A percentile compares a stretch with the other conserved stretches of the same genome.
phyloP scores from a whole-genome alignment of 495 filamentous ascomycete species.

The Talaromyces liani region DNA sequence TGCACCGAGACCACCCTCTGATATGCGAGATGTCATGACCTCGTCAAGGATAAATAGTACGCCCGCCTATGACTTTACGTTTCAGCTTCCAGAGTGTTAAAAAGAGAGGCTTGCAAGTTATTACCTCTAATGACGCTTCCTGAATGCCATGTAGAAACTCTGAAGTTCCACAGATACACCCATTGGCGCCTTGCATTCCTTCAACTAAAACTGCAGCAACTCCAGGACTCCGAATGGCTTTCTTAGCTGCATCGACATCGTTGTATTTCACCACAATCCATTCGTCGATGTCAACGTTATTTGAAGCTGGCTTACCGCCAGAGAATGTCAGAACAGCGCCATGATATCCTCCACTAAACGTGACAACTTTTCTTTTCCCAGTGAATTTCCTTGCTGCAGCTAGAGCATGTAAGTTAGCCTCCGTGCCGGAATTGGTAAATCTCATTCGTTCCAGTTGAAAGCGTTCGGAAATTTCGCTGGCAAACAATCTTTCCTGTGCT shows the following conservation, averaged over 20 bases:
- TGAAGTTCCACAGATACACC: constrained; percentile 31
- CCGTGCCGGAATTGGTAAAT: constrained; percentile 47
- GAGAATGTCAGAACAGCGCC: constrained; percentile 25
- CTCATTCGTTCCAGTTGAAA: constrained; percentile 39
- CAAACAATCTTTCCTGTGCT: constrained; percentile 29
- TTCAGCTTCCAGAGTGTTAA: background rate
- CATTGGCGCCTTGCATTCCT: constrained; percentile 45
- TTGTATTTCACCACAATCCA: constrained; percentile 25
- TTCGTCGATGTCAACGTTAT: background rate
- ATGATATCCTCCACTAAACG: constrained; percentile 48
- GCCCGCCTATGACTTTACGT: background rate
- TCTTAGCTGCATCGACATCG: constrained; percentile 12
- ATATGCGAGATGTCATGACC: background rate
- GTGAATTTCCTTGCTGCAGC: constrained; percentile 34
- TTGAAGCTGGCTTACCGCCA: background rate
- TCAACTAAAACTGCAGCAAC: constrained; percentile 51
- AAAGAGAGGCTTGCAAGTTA: background rate
- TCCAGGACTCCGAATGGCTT: constrained; percentile 14
- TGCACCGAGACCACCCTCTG: background rate
- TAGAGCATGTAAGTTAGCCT: constrained; percentile 44
- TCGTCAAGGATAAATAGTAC: background rate
- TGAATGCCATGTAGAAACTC: constrained; percentile 32
- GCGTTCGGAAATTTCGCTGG: constrained; percentile 29
- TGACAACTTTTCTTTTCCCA: constrained; percentile 31
- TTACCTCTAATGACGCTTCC: background rate